Evolutionary conservation across 2,329 filamentous ascomycete species (phyloP).

Genomic region (Calonectria multiphialidica): DNA sequence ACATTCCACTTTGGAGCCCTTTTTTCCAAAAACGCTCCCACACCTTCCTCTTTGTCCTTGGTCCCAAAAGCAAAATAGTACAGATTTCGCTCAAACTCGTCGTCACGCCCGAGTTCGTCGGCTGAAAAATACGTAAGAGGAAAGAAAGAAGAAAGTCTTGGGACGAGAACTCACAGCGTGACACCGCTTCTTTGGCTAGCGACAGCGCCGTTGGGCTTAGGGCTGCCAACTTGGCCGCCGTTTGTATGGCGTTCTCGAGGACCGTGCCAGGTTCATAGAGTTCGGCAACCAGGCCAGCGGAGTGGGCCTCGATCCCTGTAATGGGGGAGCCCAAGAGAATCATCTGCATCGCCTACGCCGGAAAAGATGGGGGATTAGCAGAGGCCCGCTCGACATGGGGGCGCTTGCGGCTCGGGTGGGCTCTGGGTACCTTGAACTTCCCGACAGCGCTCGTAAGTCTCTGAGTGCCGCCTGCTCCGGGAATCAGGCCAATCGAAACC

Average conservation of each 20-base stretch:
- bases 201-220: slow-evolving; percentile 42
- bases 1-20: slow-evolving; percentile 34
- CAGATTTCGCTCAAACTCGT: slow-evolving; percentile 50
- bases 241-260: slow-evolving; percentile 41
- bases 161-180: slow-evolving; percentile 37
- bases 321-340: slow-evolving; percentile 46
- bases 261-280: slow-evolving; percentile 44
- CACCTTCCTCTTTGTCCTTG: slow-evolving; percentile 45
- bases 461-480: slow-evolving; percentile 56
- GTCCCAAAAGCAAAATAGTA: slow-evolving; percentile 53
- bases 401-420: not conserved
- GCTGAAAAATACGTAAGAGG: slow-evolving; percentile 28
- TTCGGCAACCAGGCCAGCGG: slow-evolving; percentile 42
- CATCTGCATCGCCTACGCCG: slow-evolving; percentile 48
- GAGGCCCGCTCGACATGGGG: not conserved
- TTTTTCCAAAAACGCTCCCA: slow-evolving; percentile 47
- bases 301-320: slow-evolving; percentile 40
- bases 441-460: slow-evolving; percentile 55
- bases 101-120: slow-evolving; percentile 41
- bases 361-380: not conserved
- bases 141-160: not conserved
- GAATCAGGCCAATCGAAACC: slow-evolving; percentile 54
- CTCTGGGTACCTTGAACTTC: slow-evolving; percentile 51
- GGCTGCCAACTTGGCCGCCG: slow-evolving; percentile 40
- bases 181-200: slow-evolving; percentile 46